Percentiles rank a stretch among this genome's conserved stretches.
Conservation (phyloP, 768 basidiomycete species). For the Tricholoma matsutake region DNA sequence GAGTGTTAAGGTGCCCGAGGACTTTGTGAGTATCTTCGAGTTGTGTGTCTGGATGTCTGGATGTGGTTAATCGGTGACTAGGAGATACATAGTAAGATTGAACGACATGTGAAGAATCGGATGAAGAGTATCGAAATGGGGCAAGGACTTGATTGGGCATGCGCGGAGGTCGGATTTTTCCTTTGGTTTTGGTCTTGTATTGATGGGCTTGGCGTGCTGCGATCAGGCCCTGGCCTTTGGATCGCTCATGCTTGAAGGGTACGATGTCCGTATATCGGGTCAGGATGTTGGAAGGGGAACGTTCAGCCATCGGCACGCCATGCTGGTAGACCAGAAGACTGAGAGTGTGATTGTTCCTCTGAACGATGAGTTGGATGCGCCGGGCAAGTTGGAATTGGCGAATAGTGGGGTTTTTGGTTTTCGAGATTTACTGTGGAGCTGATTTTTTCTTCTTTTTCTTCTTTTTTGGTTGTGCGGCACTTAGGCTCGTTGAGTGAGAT, state of each 20-base stretch:
- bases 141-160: constrained; percentile 83
- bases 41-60: constrained; percentile 28
- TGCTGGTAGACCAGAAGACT: constrained; percentile 86
- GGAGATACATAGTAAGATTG: constrained; percentile 78
- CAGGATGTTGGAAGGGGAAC: constrained; percentile 93
- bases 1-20: constrained; percentile 57
- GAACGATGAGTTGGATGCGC: constrained; percentile 60
- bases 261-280: constrained; percentile 85
- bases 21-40: constrained; percentile 54
- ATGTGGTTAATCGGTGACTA: constrained; percentile 32
- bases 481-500: constrained; percentile 85
- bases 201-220: background rate
- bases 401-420: constrained; percentile 58
- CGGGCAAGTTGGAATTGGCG: constrained; percentile 77
- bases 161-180: constrained; percentile 63
- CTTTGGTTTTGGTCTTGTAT: background rate
- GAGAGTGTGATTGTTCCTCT: constrained; percentile 80
- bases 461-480: background rate
- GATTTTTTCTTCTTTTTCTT: background rate
- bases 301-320: constrained; percentile 87
- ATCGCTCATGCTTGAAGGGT: constrained; percentile 77
- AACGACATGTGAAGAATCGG: constrained; percentile 76
- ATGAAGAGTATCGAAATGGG: constrained; percentile 66
- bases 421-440: background rate
- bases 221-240: constrained; percentile 83